Percentiles rank a stretch among this genome's conserved stretches.
phyloP scores from a whole-genome alignment of 2,329 filamentous ascomycete genomes.

The Elsinoe perseae region DNA sequence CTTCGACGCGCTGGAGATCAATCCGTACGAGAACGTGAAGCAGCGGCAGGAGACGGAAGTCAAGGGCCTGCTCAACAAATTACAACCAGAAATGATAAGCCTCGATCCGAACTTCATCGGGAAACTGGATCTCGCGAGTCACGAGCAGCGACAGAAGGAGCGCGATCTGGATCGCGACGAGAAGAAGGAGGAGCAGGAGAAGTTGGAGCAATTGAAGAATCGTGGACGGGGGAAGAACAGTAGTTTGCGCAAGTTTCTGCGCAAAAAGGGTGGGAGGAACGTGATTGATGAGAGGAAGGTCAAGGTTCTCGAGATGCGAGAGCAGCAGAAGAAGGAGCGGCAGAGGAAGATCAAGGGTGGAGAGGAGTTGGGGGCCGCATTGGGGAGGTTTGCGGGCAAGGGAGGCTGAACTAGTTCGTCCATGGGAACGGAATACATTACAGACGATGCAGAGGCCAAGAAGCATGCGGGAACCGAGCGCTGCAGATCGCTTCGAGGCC shows the following conservation, averaged over 20 bases:
- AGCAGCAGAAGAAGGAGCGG: slow-evolving; percentile 59
- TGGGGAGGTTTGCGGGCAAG: slow-evolving; percentile 77
- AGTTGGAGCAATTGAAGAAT: slow-evolving; percentile 58
- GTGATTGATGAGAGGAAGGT: slow-evolving; percentile 92
- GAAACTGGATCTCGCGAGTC: slow-evolving; percentile 71
- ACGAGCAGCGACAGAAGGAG: slow-evolving; percentile 68
- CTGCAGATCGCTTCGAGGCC: too few relatives aligned
- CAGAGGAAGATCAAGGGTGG: slow-evolving; percentile 61
- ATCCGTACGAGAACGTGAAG: slow-evolving; percentile 89
- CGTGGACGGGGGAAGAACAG: slow-evolving; percentile 83
- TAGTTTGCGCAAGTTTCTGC: slow-evolving; percentile 74
- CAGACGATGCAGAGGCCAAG: too few relatives aligned
- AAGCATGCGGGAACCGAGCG: too few relatives aligned
- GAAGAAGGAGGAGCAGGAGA: slow-evolving; percentile 48
- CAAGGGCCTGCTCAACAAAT: slow-evolving; percentile 81
- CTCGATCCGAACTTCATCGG: slow-evolving; percentile 89
- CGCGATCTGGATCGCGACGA: slow-evolving; percentile 62
- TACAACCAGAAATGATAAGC: slow-evolving; percentile 94
- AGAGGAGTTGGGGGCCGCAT: slow-evolving; percentile 71
- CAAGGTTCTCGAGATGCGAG: slow-evolving; percentile 71
- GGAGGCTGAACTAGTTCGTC: slow-evolving; percentile 34
- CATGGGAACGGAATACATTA: too few relatives aligned
- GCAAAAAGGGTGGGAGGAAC: slow-evolving; percentile 89
- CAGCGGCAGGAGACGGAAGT: slow-evolving; percentile 92
- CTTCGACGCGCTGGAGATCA: slow-evolving; percentile 86